Conservation (phyloP, 352 stramenopile genomes). For the Pythium sp. region DNA sequence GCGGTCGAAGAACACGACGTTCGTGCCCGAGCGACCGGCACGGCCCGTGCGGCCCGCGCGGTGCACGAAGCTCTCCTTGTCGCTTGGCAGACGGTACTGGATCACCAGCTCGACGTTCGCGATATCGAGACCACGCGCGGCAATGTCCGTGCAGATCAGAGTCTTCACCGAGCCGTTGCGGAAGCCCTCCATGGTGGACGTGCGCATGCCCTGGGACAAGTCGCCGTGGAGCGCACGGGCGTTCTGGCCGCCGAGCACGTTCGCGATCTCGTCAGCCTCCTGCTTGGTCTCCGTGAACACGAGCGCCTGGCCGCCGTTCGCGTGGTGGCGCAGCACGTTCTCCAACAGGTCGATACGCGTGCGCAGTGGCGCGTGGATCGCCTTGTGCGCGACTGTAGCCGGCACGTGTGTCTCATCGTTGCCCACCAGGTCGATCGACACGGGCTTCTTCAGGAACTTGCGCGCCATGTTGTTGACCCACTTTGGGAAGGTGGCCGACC, state of each 20-base stretch:
- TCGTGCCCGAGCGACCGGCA: conserved; percentile 76
- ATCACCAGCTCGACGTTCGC: conserved; percentile 90
- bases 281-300: conserved; percentile 98
- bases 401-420: conserved; percentile 81
- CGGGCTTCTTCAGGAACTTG: conserved; percentile 91
- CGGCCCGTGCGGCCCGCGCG: conserved; percentile 89
- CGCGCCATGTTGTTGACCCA: conserved; percentile 94
- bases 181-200: conserved; percentile 97
- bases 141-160: conserved; percentile 90
- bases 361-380: conserved; percentile 87
- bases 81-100: conserved; percentile 91
- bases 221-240: conserved; percentile 73
- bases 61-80: conserved; percentile 95
- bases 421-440: conserved; percentile 94
- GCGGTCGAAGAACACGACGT: conserved; percentile 86
- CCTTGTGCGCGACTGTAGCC: conserved; percentile 89
- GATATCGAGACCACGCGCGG: conserved; percentile 88
- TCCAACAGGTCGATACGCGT: conserved; percentile 61
- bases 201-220: conserved; percentile 81
- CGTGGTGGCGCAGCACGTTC: conserved; percentile 67
- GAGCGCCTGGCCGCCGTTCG: conserved; percentile 80
- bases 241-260: conserved; percentile 61
- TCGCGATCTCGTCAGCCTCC: conserved; percentile 94
- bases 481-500: conserved; percentile 95
- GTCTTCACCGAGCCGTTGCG: conserved; percentile 92